Evolutionary conservation across 176 grass and related monocot species (phyloP).

Genomic region (Triticum monococcum): DNA sequence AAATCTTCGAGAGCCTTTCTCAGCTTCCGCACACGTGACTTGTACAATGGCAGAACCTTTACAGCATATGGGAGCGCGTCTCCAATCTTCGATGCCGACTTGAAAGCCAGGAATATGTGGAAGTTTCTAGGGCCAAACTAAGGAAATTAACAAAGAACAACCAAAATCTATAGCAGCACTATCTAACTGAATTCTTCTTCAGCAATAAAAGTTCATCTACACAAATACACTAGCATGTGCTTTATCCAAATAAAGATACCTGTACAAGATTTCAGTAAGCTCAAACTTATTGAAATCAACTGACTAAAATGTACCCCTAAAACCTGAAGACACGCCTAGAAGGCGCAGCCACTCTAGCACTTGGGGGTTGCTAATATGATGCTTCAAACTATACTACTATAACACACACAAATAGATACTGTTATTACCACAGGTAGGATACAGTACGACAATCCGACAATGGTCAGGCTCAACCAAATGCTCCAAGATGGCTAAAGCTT

Average conservation of each 20-base stretch:
- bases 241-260: not conserved
- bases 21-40: constrained; percentile 40
- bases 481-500: constrained; percentile 78
- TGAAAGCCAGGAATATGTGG: constrained; percentile 67
- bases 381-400: constrained; percentile 8
- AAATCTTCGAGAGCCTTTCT: not conserved
- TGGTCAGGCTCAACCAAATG: constrained; percentile 70
- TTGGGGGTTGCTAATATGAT: constrained; percentile 6
- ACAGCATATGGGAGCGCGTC: constrained; percentile 65
- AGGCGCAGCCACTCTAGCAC: not conserved
- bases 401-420: constrained; percentile 3
- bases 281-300: not conserved
- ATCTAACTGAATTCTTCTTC: not conserved
- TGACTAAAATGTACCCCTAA: not conserved
- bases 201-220: not conserved
- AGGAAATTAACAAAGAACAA: constrained; percentile 29
- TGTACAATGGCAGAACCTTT: constrained; percentile 56
- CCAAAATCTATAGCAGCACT: not conserved
- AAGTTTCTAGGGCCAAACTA: constrained; percentile 61
- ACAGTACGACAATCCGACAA: constrained; percentile 44
- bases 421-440: constrained; percentile 25
- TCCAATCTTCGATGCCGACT: constrained; percentile 39
- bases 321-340: not conserved
- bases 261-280: not conserved
- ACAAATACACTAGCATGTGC: not conserved